These are phyloP conservation scores for Saturnispora gosingensis DNA, from an alignment of 805 yeast genomes.

Conservation along the genomic window DNA sequence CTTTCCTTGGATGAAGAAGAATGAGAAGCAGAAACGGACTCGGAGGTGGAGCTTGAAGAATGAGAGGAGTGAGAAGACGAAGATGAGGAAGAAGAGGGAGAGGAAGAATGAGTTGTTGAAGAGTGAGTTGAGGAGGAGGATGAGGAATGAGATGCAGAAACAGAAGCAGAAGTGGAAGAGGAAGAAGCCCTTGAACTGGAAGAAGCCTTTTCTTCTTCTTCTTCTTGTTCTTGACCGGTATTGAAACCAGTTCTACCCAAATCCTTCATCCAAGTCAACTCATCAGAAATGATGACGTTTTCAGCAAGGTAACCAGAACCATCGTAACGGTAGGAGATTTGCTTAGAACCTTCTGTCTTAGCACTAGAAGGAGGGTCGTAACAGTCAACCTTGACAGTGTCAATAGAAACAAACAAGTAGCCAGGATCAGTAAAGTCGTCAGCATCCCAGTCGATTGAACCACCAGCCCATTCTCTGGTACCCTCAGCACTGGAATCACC, in stretches of 20 bases:
- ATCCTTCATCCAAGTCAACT: constrained; percentile 49
- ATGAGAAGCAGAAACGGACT: neutral
- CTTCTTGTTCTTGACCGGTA: constrained; percentile 32
- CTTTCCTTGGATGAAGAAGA: constrained; percentile 1
- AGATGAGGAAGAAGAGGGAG: neutral
- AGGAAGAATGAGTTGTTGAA: neutral
- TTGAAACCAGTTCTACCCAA: constrained; percentile 60
- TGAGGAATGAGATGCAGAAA: constrained; percentile 3
- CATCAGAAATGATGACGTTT: constrained; percentile 52
- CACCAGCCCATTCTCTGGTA: constrained; percentile 83
- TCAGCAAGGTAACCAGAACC: constrained; percentile 38
- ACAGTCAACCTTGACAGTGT: constrained; percentile 53
- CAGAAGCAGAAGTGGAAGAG: neutral
- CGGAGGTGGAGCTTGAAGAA: neutral
- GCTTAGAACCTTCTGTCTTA: constrained; percentile 31
- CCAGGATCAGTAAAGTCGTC: constrained; percentile 66
- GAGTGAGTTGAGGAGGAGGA: neutral
- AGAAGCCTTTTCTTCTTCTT: constrained; percentile 22
- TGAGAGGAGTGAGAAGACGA: constrained; percentile 1
- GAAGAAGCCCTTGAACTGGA: neutral
- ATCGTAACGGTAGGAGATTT: constrained; percentile 43
- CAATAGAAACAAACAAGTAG: constrained; percentile 64
- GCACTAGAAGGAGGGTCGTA: constrained; percentile 63
- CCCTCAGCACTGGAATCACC: constrained; percentile 49
- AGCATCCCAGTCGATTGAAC: constrained; percentile 74